Evolutionary conservation across 805 yeast genomes (phyloP).

Genomic region (Yarrowia alimentaria): DNA sequence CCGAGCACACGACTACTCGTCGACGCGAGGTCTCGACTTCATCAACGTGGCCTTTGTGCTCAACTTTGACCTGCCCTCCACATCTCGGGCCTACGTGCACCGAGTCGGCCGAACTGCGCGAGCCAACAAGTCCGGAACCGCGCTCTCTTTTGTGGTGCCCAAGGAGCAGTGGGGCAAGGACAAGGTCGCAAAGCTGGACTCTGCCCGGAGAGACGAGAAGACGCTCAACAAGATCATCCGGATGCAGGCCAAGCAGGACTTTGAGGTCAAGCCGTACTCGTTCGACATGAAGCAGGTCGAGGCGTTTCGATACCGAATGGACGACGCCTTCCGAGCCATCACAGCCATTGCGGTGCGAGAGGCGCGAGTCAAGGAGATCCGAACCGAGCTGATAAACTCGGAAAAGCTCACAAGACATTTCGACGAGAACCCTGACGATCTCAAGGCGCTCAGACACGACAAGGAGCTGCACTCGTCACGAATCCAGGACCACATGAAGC

Average conservation of each 20-base stretch:
- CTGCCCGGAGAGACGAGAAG: constrained; percentile 83
- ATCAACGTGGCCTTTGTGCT: constrained; percentile 93
- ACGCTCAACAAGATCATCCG: constrained; percentile 70
- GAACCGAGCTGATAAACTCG: constrained; percentile 79
- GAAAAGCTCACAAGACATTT: constrained; percentile 91
- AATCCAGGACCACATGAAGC: constrained; percentile 78
- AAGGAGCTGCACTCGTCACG: constrained; percentile 80
- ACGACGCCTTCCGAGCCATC: constrained; percentile 94
- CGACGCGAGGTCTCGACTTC: constrained; percentile 95
- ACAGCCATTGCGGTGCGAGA: constrained; percentile 87
- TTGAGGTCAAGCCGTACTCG: constrained; percentile 70
- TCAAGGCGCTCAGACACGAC: constrained; percentile 85
- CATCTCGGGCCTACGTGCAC: constrained; percentile 86
- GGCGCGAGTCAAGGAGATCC: constrained; percentile 86
- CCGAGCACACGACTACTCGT: constrained; percentile 81
- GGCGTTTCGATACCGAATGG: constrained; percentile 93
- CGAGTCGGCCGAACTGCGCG: constrained; percentile 97
- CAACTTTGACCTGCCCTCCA: constrained; percentile 89
- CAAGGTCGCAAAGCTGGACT: constrained; percentile 66
- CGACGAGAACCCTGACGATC: constrained; percentile 95
- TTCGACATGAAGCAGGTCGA: constrained; percentile 91
- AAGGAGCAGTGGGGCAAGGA: constrained; percentile 83
- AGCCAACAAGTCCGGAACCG: constrained; percentile 93
- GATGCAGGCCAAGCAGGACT: constrained; percentile 53
- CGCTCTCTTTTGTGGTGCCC: constrained; percentile 88